Conservation (phyloP, 75 land plant genomes). For the Selaginella tamariscina region DNA sequence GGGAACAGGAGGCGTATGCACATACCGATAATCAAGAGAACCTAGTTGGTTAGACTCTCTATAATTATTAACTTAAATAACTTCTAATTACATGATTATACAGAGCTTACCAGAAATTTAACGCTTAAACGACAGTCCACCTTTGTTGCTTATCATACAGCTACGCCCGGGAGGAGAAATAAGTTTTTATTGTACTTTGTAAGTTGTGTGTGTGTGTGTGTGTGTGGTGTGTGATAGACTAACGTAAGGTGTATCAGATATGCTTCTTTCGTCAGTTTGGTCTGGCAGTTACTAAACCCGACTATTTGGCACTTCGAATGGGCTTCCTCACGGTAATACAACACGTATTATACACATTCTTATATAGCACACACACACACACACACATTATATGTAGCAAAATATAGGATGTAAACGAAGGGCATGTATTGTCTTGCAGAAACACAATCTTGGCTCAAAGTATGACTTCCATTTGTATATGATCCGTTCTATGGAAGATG, state of each 20-base stretch:
- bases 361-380: no score
- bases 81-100: neutral
- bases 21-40: constrained; percentile 9
- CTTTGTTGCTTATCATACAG: neutral
- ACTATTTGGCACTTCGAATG: constrained; percentile 7
- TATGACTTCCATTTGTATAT: constrained; percentile 93
- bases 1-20: neutral
- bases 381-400: no score
- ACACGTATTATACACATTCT: no score
- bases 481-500: constrained; percentile 91
- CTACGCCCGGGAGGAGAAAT: neutral
- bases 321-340: constrained; percentile 1
- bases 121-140: constrained; percentile 6
- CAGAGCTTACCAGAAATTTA: constrained; percentile 5
- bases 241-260: neutral
- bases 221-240: neutral
- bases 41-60: neutral
- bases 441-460: constrained; percentile 50
- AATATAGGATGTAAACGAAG: no score
- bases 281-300: neutral
- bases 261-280: constrained; percentile 14
- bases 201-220: neutral
- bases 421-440: constrained; percentile 44
- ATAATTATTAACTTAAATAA: neutral
- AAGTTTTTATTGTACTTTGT: neutral